Base-by-base conservation (phyloP, 768 basidiomycete species). In the Boletus edulis region DNA sequence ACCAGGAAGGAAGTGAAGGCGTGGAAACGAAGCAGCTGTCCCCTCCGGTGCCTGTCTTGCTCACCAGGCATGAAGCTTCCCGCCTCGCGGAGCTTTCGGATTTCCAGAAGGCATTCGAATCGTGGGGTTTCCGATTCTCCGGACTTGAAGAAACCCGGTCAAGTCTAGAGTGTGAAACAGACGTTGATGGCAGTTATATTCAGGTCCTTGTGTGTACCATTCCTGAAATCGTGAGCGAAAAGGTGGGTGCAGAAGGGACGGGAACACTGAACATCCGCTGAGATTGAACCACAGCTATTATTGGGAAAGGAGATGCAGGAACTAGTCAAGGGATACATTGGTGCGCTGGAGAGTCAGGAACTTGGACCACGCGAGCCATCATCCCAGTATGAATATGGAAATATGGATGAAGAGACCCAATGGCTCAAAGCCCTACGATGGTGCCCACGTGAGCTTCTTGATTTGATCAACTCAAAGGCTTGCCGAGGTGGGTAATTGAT, bases 391-490 rank as follows among this genome's bases (percentile, higher is more conserved):
- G 52, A 51, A 29, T 17, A 37, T 37, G 46, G 5, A 32, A 57
- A 37, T 41, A 22, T 38, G n/a, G 54, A 65, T 17, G 62, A 65
- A 38, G 72, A 65, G 49, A 62, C 59, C 3, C 60, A 53, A 24
- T 92, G 92, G 93, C 72, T 89, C 63, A 82, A 80, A 64, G 85
- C 84, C 43, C 68, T 95, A 39, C 82, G 90, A 24, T 85, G 82
- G 78, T 94, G 91, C 68, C 97, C 97, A n/a, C 78, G 77, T 48
- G 84, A 81, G 51, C 76, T 98, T 49, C 70, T 94, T 14, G 91
- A 94, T 35, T 72, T 99, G 58, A 77, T 93, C 62, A 95, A 98
- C 70, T 97, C 94, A 11, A 95, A 93, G 73, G 97, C 97, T 22
- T 99, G 97, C 66, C 79, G 97, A 75, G 95, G 96, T 87, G 66